phyloP scores from a whole-genome alignment of 441 rosid genomes.

The Mallotus japonicus region DNA sequence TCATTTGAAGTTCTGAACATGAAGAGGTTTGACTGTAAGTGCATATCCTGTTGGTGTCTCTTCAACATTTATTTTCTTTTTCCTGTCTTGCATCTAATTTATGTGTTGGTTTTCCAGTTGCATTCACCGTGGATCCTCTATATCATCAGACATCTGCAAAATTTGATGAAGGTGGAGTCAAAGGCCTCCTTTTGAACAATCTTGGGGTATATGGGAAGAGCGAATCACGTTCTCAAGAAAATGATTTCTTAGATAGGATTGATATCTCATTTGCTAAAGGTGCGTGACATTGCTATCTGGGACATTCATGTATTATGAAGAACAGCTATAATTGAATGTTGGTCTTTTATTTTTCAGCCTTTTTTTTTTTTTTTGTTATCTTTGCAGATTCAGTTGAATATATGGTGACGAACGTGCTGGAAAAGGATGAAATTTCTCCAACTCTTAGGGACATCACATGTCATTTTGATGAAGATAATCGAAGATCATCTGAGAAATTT shows the following conservation, averaged over 20 bases:
- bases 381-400: conserved; percentile 58
- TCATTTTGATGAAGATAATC: conserved; percentile 65
- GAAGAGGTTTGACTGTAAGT: conserved; percentile 74
- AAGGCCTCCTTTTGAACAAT: conserved; percentile 78
- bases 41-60: conserved; percentile 8
- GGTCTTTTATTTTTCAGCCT: not conserved
- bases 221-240: conserved; percentile 37
- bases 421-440: conserved; percentile 70
- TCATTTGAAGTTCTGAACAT: conserved; percentile 73
- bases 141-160: conserved; percentile 93
- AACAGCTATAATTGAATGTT: not conserved
- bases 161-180: conserved; percentile 94
- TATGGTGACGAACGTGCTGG: conserved; percentile 56
- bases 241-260: conserved; percentile 45
- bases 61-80: not conserved
- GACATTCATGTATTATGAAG: not conserved
- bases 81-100: not conserved
- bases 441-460: conserved; percentile 54
- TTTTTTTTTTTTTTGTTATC: conserved; percentile 1
- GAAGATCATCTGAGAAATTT: conserved; percentile 23
- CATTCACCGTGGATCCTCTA: conserved; percentile 86
- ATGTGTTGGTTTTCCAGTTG: conserved; percentile 45
- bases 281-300: conserved; percentile 23
- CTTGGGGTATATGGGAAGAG: conserved; percentile 83
- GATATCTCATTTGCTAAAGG: conserved; percentile 83